Evolutionary conservation across 1,139 yeast genomes (phyloP).

Genomic region (Hansenula lynferdii): DNA sequence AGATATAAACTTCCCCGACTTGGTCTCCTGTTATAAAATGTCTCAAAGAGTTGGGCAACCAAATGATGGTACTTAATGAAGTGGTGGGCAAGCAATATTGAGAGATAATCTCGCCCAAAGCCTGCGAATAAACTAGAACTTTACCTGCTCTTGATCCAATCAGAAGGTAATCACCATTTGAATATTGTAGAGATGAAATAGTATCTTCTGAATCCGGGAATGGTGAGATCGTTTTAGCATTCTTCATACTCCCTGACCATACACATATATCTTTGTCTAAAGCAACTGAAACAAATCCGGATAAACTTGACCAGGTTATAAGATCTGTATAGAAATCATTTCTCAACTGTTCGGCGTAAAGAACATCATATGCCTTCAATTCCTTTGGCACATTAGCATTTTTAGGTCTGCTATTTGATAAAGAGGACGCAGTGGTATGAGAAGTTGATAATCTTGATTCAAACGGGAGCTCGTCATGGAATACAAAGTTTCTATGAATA

Average conservation of each 20-base stretch:
- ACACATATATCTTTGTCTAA: slow-evolving; percentile 53
- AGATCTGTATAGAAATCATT: slow-evolving; percentile 81
- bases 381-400: no score
- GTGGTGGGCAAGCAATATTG: not conserved
- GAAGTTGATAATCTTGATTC: no score
- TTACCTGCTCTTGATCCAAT: slow-evolving; percentile 57
- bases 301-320: slow-evolving; percentile 63
- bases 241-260: slow-evolving; percentile 73
- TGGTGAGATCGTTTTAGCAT: no score
- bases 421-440: no score
- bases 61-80: slow-evolving; percentile 32
- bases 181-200: slow-evolving; percentile 57
- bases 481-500: no score
- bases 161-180: slow-evolving; percentile 42
- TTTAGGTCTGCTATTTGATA: no score
- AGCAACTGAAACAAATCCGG: slow-evolving; percentile 64
- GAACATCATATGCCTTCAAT: slow-evolving; percentile 42
- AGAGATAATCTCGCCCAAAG: slow-evolving; percentile 33
- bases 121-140: slow-evolving; percentile 37
- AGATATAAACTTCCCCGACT: slow-evolving; percentile 50
- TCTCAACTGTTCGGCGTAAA: slow-evolving; percentile 72
- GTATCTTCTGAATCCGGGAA: no score
- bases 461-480: no score
- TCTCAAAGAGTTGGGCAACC: slow-evolving; percentile 44
- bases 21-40: slow-evolving; percentile 65